A percentile compares a stretch with the other conserved stretches of the same genome.
Evolutionary conservation across 768 basidiomycete species (phyloP).

Genomic region (Amanita rubescens): DNA sequence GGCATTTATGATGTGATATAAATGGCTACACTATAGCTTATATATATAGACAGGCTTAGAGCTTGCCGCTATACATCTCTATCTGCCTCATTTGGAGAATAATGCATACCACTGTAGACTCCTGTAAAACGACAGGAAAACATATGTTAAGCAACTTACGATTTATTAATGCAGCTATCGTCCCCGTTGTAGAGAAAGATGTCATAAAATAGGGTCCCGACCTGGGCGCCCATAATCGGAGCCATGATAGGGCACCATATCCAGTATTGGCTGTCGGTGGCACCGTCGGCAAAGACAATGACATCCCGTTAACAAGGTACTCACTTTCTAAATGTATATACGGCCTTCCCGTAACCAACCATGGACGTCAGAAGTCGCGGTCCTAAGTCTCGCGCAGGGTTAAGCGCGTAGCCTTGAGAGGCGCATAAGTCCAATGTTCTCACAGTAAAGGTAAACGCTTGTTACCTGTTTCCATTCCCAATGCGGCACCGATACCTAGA

Average conservation of each 20-base stretch:
- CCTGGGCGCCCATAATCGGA: conserved; percentile 52
- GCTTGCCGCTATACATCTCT: neutral
- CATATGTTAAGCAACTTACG: conserved; percentile 24
- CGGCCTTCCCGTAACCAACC: conserved; percentile 56
- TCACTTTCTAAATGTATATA: conserved; percentile 36
- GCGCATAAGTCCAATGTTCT: neutral
- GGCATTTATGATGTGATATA: too few species aligned
- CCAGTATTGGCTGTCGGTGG: conserved; percentile 64
- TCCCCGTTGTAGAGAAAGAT: conserved; percentile 49
- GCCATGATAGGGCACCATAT: conserved; percentile 61
- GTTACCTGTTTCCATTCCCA: conserved; percentile 53
- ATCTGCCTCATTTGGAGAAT: neutral
- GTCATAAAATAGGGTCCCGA: conserved; percentile 54
- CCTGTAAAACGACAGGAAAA: neutral
- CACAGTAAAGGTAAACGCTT: neutral
- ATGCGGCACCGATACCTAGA: conserved; percentile 46
- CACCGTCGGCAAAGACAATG: conserved; percentile 11
- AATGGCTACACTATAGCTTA: neutral
- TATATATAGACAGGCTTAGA: too few species aligned
- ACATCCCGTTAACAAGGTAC: conserved; percentile 17
- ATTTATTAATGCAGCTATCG: conserved; percentile 43
- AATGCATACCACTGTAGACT: neutral
- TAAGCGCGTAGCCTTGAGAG: conserved; percentile 26
- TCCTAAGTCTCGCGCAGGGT: conserved; percentile 39
- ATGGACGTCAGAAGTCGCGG: conserved; percentile 65